Base-by-base conservation (phyloP, 2,329 filamentous ascomycete species). In the Dryadomyces quercus-mongolicae region DNA sequence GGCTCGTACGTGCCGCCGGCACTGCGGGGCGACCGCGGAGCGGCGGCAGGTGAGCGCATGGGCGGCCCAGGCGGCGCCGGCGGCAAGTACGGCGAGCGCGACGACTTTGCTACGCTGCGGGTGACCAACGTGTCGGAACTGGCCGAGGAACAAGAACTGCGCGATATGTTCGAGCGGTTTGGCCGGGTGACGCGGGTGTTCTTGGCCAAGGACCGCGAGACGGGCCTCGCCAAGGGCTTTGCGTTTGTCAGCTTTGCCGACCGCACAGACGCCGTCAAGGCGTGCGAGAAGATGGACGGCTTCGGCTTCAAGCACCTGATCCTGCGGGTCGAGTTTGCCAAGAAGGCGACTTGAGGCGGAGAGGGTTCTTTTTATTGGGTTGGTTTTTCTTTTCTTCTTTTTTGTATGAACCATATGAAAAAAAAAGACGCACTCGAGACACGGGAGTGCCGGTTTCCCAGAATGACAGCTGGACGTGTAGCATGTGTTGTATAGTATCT, bases 41-140 rank as follows among this genome's bases (percentile, higher is more conserved):
- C 58, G 80, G 76, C 57, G 79, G 78, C 55, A 31, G 58, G 46
- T 20, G 89, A 83, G 75, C 51, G 72, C 34, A 86, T 90, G 63
- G 92, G 88, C 76, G 58, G 57, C 2, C 46, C 51, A 1, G 69
- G 88, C 1, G 69, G 88, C 12, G 54, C 54, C 1, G 68, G 74
- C 62, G 86, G 51, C 74, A 96, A 95, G 74, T 96, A 85, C 61
- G 77, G 78, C 74, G 93, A 98, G 75, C 81, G 94, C 68, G 93
- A 98, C 74, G 93, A 98, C 72, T 73, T 96, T 65, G 93, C 93
- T 57, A 98, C 93, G 57, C 82, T 98, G 67, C 84, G 93, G 71
- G 93, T 98, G 63, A 98, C 93, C 63, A 98, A 98, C 76, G 93
- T 95, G 60, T 95, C 88, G 69, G 93, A 98, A 71, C 87, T 97